Percentiles rank a stretch among this genome's conserved stretches.
phyloP scores from a whole-genome alignment of 2,329 filamentous ascomycete genomes.

The Graphium sp. region DNA sequence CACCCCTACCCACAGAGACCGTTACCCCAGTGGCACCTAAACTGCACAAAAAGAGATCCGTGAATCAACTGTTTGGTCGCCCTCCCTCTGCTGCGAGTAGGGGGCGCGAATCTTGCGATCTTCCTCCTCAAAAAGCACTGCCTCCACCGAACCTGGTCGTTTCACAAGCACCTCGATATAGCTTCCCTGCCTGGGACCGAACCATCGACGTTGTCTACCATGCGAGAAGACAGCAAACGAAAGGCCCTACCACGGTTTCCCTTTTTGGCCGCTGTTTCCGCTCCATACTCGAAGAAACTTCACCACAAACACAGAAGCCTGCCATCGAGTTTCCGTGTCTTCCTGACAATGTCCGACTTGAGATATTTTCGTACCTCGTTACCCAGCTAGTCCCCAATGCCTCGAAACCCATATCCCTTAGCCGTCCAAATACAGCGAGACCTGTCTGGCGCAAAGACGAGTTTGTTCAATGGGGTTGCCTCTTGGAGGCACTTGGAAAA shows the following conservation, averaged over 20 bases:
- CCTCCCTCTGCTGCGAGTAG: background rate
- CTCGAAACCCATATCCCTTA: conserved; percentile 14
- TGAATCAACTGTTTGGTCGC: background rate
- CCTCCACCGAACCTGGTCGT: background rate
- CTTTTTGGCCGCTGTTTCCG: conserved; percentile 9
- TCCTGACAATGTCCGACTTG: conserved; percentile 10
- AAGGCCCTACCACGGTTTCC: background rate
- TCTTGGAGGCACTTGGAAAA: conserved; percentile 9
- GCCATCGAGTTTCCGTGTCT: conserved; percentile 9
- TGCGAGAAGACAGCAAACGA: conserved; percentile 5
- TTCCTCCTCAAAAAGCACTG: background rate
- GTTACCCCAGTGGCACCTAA: background rate
- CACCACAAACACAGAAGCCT: conserved; percentile 2
- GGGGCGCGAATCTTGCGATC: background rate
- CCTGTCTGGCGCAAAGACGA: conserved; percentile 17
- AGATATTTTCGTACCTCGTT: conserved; percentile 12
- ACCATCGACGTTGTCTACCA: conserved; percentile 18
- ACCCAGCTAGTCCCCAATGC: conserved; percentile 1
- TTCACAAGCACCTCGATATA: conserved; percentile 1
- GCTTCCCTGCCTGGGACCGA: conserved; percentile 16
- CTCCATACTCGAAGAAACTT: conserved; percentile 9
- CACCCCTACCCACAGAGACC: background rate
- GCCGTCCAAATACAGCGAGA: conserved; percentile 10
- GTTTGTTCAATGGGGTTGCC: conserved; percentile 13
- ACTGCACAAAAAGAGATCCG: background rate